Evolutionary conservation across 192 early-diverging fungal species (phyloP).

Genomic region (Funneliformis mosseae): DNA sequence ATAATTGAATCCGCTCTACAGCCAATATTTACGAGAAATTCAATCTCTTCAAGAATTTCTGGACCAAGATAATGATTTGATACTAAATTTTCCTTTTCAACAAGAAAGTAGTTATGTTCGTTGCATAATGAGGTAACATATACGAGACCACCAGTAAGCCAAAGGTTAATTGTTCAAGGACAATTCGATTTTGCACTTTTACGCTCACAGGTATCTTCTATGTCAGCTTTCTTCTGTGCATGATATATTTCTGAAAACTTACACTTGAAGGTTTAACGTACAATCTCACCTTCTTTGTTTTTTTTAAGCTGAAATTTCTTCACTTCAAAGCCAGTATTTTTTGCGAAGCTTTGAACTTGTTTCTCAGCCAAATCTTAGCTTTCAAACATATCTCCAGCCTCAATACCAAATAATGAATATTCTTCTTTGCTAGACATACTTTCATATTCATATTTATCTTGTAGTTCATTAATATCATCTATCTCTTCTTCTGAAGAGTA

Average conservation of each 20-base stretch:
- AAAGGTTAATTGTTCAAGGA: background rate
- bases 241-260: background rate
- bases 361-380: background rate
- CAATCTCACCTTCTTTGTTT: background rate
- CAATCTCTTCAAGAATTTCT: background rate
- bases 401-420: too few species aligned
- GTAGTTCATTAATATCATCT: too few species aligned
- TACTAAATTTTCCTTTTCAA: background rate
- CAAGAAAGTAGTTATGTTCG: background rate
- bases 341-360: background rate
- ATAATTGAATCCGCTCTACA: background rate
- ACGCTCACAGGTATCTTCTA: background rate
- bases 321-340: background rate
- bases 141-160: background rate
- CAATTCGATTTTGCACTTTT: background rate
- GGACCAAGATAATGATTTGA: background rate
- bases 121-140: background rate
- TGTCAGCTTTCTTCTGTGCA: background rate
- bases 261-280: background rate
- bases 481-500: too few species aligned
- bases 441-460: too few species aligned
- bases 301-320: background rate
- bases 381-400: background rate
- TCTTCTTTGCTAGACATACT: too few species aligned
- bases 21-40: background rate